Conservation (phyloP, 2,329 filamentous ascomycete genomes). For the Periconia sp. region DNA sequence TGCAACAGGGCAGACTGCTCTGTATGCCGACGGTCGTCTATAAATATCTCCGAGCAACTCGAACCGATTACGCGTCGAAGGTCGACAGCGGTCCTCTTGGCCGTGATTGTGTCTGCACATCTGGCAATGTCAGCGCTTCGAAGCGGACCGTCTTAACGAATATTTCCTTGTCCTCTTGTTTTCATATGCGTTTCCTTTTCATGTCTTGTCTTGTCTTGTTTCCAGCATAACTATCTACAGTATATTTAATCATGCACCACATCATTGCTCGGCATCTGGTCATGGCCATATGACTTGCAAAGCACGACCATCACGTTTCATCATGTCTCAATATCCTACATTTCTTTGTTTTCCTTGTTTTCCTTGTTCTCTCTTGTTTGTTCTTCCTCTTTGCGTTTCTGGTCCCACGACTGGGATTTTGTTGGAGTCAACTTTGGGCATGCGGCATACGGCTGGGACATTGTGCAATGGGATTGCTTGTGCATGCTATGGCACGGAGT, state of each 20-base stretch:
- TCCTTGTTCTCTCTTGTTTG: no score
- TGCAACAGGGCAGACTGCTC: no score
- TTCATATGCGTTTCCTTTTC: neutral
- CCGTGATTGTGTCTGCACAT: neutral
- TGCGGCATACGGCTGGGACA: no score
- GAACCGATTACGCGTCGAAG: conserved; percentile 20
- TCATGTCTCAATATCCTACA: no score
- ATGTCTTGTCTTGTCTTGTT: conserved; percentile 5
- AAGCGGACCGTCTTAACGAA: neutral
- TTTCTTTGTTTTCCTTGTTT: no score
- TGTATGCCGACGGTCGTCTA: no score
- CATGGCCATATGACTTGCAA: conserved; percentile 30
- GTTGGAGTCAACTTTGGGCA: no score
- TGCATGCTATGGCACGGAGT: neutral
- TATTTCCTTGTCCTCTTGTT: neutral
- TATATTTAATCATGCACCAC: conserved; percentile 31
- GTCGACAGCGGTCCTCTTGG: neutral
- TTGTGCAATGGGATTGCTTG: no score
- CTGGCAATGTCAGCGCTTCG: neutral
- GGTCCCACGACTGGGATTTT: no score
- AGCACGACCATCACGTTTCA: conserved; percentile 1
- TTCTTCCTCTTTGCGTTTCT: no score
- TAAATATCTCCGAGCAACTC: no score
- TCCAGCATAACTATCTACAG: conserved; percentile 13
- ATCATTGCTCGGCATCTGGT: conserved; percentile 15